These are phyloP conservation scores for Peronospora tabacina DNA, from an alignment of 352 stramenopile genomes.

Conservation along the genomic window DNA sequence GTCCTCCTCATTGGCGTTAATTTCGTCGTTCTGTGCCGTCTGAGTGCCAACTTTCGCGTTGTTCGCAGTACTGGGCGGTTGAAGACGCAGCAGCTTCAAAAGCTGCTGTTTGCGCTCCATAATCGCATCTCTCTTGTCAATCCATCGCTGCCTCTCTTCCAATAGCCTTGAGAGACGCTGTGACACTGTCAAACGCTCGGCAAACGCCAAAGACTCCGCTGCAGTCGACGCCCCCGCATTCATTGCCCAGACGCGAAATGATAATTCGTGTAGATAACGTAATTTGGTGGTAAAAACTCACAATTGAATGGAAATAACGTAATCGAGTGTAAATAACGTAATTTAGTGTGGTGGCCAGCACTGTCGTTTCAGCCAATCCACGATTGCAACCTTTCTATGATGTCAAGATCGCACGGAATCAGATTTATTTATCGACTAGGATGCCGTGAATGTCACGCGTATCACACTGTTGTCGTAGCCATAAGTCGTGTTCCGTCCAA, in stretches of 20 bases:
- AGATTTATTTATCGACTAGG: neutral
- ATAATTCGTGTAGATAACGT: slow-evolving; percentile 6
- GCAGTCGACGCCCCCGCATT: slow-evolving; percentile 3
- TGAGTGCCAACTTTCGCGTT: slow-evolving; percentile 4
- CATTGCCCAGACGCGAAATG: too few species aligned
- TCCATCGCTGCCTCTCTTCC: slow-evolving; percentile 19
- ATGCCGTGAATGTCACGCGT: slow-evolving; percentile 11
- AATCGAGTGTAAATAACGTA: slow-evolving; percentile 2
- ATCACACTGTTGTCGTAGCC: slow-evolving; percentile 48
- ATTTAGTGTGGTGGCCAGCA: slow-evolving; percentile 2
- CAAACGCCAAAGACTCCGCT: slow-evolving; percentile 1
- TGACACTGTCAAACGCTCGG: slow-evolving; percentile 10
- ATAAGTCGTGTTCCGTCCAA: slow-evolving; percentile 38
- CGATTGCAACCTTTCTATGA: slow-evolving; percentile 23
- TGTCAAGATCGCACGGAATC: slow-evolving; percentile 14
- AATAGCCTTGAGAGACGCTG: slow-evolving; percentile 16
- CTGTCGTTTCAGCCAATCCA: slow-evolving; percentile 16
- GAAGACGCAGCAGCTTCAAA: slow-evolving; percentile 25
- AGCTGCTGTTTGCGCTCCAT: slow-evolving; percentile 25
- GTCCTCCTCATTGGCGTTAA: neutral
- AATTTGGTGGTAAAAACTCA: too few species aligned
- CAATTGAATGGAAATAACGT: too few species aligned
- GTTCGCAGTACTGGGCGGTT: slow-evolving; percentile 8
- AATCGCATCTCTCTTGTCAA: slow-evolving; percentile 21
- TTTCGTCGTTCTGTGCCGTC: slow-evolving; percentile 2